Evolutionary conservation across 225 moss, liverwort and hornwort genomes (phyloP).

Genomic region (Straminergon stramineum): DNA sequence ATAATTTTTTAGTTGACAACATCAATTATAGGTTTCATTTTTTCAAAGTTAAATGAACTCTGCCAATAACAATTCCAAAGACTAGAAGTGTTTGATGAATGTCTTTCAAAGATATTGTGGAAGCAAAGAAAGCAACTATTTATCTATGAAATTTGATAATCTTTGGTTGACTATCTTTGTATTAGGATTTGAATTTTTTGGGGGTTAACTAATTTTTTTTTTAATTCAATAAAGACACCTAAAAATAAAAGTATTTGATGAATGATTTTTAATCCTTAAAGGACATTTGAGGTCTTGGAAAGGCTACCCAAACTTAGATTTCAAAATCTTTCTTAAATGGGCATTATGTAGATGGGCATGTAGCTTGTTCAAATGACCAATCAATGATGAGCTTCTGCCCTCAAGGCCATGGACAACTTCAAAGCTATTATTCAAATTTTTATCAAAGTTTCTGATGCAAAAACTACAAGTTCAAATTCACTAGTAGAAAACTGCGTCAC

Average conservation of each 20-base stretch:
- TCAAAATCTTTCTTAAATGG: background rate
- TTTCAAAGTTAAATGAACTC: background rate
- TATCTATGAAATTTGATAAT: background rate
- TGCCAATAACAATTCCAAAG: fast-evolving
- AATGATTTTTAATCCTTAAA: background rate
- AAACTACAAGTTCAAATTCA: too few species aligned
- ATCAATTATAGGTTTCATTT: background rate
- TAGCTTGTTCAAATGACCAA: background rate
- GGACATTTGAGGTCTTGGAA: fast-evolving
- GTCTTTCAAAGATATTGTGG: fast-evolving
- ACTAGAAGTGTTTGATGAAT: background rate
- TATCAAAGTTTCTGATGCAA: background rate
- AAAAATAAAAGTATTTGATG: too few species aligned
- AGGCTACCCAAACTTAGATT: fast-evolving
- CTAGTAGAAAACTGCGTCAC: too few species aligned
- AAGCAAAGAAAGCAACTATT: background rate
- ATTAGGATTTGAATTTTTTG: fast-evolving
- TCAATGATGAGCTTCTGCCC: background rate
- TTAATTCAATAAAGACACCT: background rate
- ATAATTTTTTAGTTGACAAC: background rate
- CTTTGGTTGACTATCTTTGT: background rate
- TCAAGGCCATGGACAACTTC: background rate
- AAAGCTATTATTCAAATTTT: background rate
- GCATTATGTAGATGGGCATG: background rate
- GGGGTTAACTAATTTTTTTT: background rate